Conservation (phyloP, 1,139 yeast genomes). For the Yamadazyma mexicana region DNA sequence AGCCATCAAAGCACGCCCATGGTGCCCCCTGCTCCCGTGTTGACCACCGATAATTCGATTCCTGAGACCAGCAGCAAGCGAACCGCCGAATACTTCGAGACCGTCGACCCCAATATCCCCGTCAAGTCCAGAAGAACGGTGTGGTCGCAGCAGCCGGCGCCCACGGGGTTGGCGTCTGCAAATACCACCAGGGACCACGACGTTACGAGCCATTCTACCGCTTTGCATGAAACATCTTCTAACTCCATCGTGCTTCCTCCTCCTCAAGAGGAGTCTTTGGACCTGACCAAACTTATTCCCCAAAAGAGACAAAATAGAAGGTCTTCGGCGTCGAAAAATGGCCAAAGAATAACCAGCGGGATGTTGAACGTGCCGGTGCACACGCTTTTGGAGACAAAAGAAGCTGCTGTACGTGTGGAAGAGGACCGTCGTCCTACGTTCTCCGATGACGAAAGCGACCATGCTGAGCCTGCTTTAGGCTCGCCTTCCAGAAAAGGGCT, state of each 20-base stretch:
- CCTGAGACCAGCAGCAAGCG: slow-evolving; percentile 23
- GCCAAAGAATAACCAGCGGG: slow-evolving; percentile 61
- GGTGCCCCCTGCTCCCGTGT: slow-evolving; percentile 23
- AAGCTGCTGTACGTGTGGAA: slow-evolving; percentile 13
- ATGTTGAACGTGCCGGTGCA: slow-evolving; percentile 49
- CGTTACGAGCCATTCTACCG: slow-evolving; percentile 19
- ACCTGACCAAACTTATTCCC: slow-evolving; percentile 25
- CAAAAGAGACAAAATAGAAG: slow-evolving; percentile 17
- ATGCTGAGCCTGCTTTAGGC: slow-evolving; percentile 7
- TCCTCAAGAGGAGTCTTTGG: slow-evolving; percentile 22
- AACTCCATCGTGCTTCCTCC: slow-evolving; percentile 29
- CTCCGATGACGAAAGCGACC: slow-evolving; percentile 9
- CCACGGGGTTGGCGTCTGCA: not conserved
- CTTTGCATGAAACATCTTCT: slow-evolving; percentile 22
- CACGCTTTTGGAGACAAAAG: slow-evolving; percentile 23
- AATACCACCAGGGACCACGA: slow-evolving; percentile 7
- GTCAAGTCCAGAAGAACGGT: slow-evolving; percentile 15
- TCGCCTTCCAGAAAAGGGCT: not conserved
- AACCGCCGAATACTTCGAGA: slow-evolving; percentile 29
- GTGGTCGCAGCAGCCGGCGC: slow-evolving; percentile 1
- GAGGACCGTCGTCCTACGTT: slow-evolving; percentile 1
- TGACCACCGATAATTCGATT: slow-evolving; percentile 16
- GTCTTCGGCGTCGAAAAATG: slow-evolving; percentile 8
- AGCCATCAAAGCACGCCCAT: slow-evolving; percentile 23
- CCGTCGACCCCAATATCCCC: slow-evolving; percentile 27